phyloP scores from a whole-genome alignment of 352 stramenopile genomes.

The Phytophthora tentaculata region DNA sequence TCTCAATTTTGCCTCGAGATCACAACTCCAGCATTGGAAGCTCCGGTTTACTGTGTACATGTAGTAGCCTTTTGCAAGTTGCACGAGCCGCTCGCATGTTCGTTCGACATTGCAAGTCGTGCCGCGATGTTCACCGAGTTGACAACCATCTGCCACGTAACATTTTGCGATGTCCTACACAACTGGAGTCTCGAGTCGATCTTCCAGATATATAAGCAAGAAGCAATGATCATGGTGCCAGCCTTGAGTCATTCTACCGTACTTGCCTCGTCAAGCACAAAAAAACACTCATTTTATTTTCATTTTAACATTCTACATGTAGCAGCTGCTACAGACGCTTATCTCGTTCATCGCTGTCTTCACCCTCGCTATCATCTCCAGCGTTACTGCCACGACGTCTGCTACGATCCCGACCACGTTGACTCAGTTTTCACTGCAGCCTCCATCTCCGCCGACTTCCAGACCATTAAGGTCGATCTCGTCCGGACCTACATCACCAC shows the following conservation, averaged over 20 bases:
- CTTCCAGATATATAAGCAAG: background rate
- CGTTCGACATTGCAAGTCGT: background rate
- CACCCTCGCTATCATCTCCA: background rate
- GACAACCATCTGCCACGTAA: slow-evolving; percentile 29
- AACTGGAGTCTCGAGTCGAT: background rate
- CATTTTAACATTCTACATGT: too few relatives aligned
- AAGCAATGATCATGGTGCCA: too few relatives aligned
- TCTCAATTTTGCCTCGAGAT: too few relatives aligned
- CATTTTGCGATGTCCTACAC: slow-evolving; percentile 8
- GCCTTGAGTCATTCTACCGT: too few relatives aligned
- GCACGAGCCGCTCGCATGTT: too few relatives aligned
- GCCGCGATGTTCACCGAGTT: slow-evolving; percentile 19
- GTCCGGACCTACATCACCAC: background rate
- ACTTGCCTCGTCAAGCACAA: background rate
- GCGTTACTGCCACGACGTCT: background rate
- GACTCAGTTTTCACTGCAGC: background rate
- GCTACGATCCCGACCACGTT: background rate
- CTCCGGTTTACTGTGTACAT: too few relatives aligned
- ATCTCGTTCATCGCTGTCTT: background rate
- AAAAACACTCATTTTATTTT: too few relatives aligned
- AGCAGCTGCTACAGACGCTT: too few relatives aligned
- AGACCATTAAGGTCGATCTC: background rate
- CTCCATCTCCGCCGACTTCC: background rate
- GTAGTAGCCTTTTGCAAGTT: background rate
- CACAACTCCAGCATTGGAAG: too few relatives aligned